These are phyloP conservation scores for Parsonsia alboflavescens DNA, from an alignment of 257 asterid species.

Conservation along the genomic window DNA sequence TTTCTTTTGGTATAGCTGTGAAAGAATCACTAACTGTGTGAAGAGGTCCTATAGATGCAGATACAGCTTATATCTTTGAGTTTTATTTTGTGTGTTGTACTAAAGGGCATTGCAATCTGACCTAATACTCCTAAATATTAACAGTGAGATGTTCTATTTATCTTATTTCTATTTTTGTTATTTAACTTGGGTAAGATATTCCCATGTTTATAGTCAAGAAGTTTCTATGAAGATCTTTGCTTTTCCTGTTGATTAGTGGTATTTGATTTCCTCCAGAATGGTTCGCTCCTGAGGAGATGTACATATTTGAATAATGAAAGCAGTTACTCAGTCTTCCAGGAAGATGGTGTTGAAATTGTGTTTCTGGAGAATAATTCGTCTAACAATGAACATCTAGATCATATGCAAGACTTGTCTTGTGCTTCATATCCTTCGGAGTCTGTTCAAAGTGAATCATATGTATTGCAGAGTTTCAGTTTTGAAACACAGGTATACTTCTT, in stretches of 20 bases:
- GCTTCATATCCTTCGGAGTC: slow-evolving; percentile 41
- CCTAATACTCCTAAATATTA: neutral
- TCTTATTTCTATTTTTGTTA: no score
- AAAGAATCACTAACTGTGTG: neutral
- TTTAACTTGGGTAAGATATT: neutral
- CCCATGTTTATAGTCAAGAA: neutral
- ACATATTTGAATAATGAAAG: slow-evolving; percentile 83
- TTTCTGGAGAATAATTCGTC: slow-evolving; percentile 42
- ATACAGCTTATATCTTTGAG: neutral
- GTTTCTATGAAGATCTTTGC: neutral
- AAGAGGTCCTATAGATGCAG: neutral
- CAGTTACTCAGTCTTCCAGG: slow-evolving; percentile 64
- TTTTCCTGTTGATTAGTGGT: slow-evolving; percentile 20
- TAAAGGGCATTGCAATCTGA: neutral
- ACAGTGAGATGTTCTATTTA: neutral
- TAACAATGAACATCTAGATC: slow-evolving; percentile 31
- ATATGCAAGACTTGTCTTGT: slow-evolving; percentile 38
- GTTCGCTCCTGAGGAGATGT: slow-evolving; percentile 64
- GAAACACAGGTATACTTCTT: slow-evolving; percentile 75
- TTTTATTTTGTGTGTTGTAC: neutral
- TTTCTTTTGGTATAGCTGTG: neutral
- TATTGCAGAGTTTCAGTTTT: slow-evolving; percentile 74
- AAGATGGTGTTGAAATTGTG: slow-evolving; percentile 82
- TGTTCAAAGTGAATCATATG: slow-evolving; percentile 46
- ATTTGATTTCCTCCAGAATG: slow-evolving; percentile 56